A percentile compares a stretch with the other conserved stretches of the same genome.
Conservation (phyloP, 495 filamentous ascomycete species). For the Daldinia decipiens region DNA sequence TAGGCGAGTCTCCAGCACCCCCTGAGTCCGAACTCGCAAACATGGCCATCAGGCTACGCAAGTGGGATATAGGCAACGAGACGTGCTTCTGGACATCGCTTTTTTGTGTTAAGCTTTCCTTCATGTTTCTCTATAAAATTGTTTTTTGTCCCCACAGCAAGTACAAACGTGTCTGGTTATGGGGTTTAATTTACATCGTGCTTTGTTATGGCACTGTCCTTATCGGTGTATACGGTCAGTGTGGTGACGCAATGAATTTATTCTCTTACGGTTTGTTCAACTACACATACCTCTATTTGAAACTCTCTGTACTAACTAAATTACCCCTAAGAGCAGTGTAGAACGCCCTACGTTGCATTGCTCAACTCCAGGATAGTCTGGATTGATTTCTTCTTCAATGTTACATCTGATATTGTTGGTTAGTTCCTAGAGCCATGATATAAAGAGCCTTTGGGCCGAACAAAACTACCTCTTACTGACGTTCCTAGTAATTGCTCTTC, state of each 20-base stretch:
- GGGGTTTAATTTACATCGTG: constrained; percentile 11
- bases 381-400: constrained; percentile 18
- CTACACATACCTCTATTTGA: background rate
- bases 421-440: background rate
- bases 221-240: constrained; percentile 31
- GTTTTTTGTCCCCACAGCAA: background rate
- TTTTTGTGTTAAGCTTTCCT: constrained; percentile 29
- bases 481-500: constrained; percentile 35
- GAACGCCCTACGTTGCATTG: constrained; percentile 5
- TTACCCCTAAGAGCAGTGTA: too few species aligned
- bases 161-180: constrained; percentile 1
- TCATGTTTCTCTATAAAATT: constrained; percentile 26
- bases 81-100: constrained; percentile 29
- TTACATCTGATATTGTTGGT: constrained; percentile 18
- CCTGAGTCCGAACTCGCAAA: constrained; percentile 12
- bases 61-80: constrained; percentile 5
- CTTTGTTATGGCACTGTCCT: constrained; percentile 26
- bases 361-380: constrained; percentile 16
- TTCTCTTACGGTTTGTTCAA: constrained; percentile 11
- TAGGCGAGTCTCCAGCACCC: constrained; percentile 28
- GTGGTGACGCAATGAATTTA: constrained; percentile 15
- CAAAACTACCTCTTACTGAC: background rate
- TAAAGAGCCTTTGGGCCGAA: background rate
- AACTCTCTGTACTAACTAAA: too few species aligned
- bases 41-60: constrained; percentile 27